Evolutionary conservation across 148 eudicot genomes (phyloP).

Genomic region (Chenopodium quinoa): DNA sequence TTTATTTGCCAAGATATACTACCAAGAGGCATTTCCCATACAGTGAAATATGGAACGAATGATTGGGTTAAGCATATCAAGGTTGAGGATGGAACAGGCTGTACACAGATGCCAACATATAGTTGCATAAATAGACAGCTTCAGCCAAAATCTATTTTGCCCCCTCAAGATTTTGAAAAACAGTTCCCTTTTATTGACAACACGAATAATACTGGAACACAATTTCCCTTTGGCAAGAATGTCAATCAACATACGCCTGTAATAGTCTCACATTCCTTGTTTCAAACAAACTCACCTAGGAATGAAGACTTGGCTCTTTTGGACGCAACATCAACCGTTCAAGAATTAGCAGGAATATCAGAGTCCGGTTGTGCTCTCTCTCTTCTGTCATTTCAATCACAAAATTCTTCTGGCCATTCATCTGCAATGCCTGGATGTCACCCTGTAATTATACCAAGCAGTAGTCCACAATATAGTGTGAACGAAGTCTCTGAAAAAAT

Average conservation of each 20-base stretch:
- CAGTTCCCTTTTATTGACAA: constrained; percentile 21
- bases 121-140: constrained; percentile 28
- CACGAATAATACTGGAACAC: constrained; percentile 17
- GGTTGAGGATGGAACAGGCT: constrained; percentile 37
- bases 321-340: constrained; percentile 37
- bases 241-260: constrained; percentile 20
- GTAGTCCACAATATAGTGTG: constrained; percentile 18
- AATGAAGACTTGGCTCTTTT: constrained; percentile 31
- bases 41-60: constrained; percentile 27
- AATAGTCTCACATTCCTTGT: constrained; percentile 26
- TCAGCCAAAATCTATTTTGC: constrained; percentile 31
- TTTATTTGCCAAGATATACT: constrained; percentile 44
- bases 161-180: constrained; percentile 12
- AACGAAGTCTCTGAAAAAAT: constrained; percentile 25
- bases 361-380: constrained; percentile 78
- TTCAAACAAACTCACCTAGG: constrained; percentile 28
- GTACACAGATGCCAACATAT: constrained; percentile 28
- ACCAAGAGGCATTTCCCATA: constrained; percentile 26
- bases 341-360: constrained; percentile 34
- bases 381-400: constrained; percentile 85
- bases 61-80: constrained; percentile 37
- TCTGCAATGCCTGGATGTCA: constrained; percentile 32
- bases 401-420: constrained; percentile 33
- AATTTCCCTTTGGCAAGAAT: constrained; percentile 23
- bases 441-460: constrained; percentile 23